These are phyloP conservation scores for Omphalotus guepiniiformis DNA, from an alignment of 768 basidiomycete genomes.

Conservation along the genomic window DNA sequence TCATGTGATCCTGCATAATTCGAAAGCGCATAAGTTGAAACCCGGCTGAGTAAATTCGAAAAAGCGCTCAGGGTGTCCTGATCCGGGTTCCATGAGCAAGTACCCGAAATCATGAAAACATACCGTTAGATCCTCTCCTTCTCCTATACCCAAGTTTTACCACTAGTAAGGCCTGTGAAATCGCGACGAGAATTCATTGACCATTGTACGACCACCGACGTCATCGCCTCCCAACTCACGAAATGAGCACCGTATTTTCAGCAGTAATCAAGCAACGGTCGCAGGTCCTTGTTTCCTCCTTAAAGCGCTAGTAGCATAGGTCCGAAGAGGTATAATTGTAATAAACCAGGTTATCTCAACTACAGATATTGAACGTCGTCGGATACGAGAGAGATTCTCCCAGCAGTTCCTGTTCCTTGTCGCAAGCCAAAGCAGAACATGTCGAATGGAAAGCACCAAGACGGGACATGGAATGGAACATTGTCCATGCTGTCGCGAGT, in stretches of 20 bases:
- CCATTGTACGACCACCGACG: too few species aligned
- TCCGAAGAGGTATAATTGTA: too few species aligned
- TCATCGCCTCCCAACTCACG: slow-evolving; percentile 59
- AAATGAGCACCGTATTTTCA: slow-evolving; percentile 76
- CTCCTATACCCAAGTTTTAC: slow-evolving; percentile 71
- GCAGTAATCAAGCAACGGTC: slow-evolving; percentile 81
- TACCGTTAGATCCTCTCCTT: slow-evolving; percentile 81
- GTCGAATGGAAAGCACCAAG: too few species aligned
- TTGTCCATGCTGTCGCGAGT: too few species aligned
- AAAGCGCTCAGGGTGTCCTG: slow-evolving; percentile 77
- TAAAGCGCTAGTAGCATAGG: slow-evolving; percentile 67
- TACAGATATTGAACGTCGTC: too few species aligned
- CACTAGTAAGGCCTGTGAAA: slow-evolving; percentile 59
- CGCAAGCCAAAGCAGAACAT: too few species aligned
- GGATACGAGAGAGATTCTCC: too few species aligned
- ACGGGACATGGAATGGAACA: too few species aligned
- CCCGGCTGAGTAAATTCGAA: slow-evolving; percentile 60
- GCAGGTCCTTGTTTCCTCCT: slow-evolving; percentile 69
- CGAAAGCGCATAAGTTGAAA: slow-evolving; percentile 59
- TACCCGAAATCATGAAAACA: slow-evolving; percentile 17
- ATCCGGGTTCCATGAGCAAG: slow-evolving; percentile 3
- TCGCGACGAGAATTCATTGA: slow-evolving; percentile 26
- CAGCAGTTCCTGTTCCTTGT: too few species aligned
- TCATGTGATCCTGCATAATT: slow-evolving; percentile 73
- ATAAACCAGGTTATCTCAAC: too few species aligned